These are phyloP conservation scores for Yamadazyma tumulicola DNA, from an alignment of 805 yeast species.

Conservation along the genomic window DNA sequence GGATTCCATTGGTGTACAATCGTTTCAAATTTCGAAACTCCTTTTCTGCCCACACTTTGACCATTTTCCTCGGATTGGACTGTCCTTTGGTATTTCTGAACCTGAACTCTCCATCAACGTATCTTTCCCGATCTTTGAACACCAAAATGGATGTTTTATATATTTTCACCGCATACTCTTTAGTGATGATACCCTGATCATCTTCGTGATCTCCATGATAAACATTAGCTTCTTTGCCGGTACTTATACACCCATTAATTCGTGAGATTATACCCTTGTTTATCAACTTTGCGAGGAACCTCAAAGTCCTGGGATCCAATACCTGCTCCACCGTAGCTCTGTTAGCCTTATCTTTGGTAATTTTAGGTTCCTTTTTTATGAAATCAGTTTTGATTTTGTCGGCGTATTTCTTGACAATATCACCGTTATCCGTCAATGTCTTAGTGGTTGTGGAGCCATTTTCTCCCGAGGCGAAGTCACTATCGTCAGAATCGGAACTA, in stretches of 20 bases:
- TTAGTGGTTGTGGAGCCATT: constrained; percentile 3
- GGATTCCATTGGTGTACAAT: constrained; percentile 71
- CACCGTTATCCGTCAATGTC: constrained; percentile 36
- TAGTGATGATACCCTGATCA: constrained; percentile 46
- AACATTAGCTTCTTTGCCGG: constrained; percentile 99
- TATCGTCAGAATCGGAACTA: constrained; percentile 13
- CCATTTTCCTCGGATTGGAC: constrained; percentile 96
- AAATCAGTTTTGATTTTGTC: constrained; percentile 64
- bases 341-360: constrained; percentile 78
- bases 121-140: constrained; percentile 94
- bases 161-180: constrained; percentile 84
- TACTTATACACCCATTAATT: constrained; percentile 89
- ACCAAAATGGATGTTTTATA: constrained; percentile 95
- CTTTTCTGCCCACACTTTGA: constrained; percentile 97
- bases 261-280: constrained; percentile 80
- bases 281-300: constrained; percentile 75
- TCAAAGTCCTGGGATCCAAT: constrained; percentile 87
- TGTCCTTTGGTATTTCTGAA: constrained; percentile 81
- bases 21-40: constrained; percentile 92
- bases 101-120: constrained; percentile 93
- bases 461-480: constrained; percentile 6
- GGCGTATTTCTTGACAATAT: constrained; percentile 59
- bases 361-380: constrained; percentile 53
- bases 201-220: constrained; percentile 69
- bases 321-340: constrained; percentile 98